These are phyloP conservation scores for Yamadazyma friedrichii DNA, from an alignment of 1,139 yeast genomes.

Conservation along the genomic window DNA sequence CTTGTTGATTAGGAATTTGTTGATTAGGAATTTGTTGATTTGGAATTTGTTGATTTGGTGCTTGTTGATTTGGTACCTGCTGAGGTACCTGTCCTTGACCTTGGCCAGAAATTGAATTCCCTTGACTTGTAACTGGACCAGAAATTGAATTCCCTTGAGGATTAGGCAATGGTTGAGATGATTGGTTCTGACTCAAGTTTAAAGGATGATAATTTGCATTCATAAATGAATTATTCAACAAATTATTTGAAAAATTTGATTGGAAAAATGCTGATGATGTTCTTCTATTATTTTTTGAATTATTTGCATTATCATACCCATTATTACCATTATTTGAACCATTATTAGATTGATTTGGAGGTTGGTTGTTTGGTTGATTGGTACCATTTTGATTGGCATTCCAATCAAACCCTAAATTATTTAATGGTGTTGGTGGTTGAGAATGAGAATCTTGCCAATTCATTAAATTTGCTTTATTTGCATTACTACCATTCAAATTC, in stretches of 20 bases:
- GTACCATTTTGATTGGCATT: slow-evolving; percentile 3
- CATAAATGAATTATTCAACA: slow-evolving; percentile 11
- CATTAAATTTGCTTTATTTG: neutral
- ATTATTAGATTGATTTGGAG: neutral
- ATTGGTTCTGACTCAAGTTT: slow-evolving; percentile 9
- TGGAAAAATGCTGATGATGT: slow-evolving; percentile 36
- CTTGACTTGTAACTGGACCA: slow-evolving; percentile 1
- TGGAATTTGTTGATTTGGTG: neutral
- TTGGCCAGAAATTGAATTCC: slow-evolving; percentile 8
- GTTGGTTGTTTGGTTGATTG: neutral
- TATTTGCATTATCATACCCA: too few species aligned
- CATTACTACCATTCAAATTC: neutral
- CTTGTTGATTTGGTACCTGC: slow-evolving; percentile 1
- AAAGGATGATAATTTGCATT: slow-evolving; percentile 7
- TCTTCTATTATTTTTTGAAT: slow-evolving; percentile 20
- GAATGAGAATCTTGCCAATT: slow-evolving; percentile 19
- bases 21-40: slow-evolving; percentile 5
- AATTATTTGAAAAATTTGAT: slow-evolving; percentile 13
- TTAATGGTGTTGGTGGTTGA: slow-evolving; percentile 41
- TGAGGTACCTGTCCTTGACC: slow-evolving; percentile 4
- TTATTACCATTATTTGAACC: neutral
- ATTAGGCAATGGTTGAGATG: slow-evolving; percentile 6
- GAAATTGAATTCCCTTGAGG: neutral
- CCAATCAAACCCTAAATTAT: slow-evolving; percentile 37
- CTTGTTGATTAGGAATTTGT: slow-evolving; percentile 12